Conservation (phyloP, 768 basidiomycete species). For the Clavulina sp. region DNA sequence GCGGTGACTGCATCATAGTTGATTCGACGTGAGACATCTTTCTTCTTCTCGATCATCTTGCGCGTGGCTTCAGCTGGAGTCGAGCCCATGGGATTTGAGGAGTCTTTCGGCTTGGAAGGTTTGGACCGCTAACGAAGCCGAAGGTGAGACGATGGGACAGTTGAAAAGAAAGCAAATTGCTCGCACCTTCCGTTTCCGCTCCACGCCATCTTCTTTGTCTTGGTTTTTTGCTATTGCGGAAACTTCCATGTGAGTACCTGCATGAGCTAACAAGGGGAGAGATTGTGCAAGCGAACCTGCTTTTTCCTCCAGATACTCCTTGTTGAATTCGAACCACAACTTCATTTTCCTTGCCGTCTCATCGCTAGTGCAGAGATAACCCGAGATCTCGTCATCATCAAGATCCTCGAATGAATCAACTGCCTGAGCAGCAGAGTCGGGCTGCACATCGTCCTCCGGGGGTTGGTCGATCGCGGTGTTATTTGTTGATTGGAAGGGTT, state of each 20-base stretch:
- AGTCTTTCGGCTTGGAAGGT: constrained; percentile 53
- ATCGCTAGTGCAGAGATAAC: constrained; percentile 51
- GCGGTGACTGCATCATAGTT: constrained; percentile 82
- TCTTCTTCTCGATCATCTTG: constrained; percentile 58
- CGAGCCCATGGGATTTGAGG: constrained; percentile 46
- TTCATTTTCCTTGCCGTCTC: constrained; percentile 78
- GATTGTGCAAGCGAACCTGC: constrained; percentile 35
- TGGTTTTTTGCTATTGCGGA: constrained; percentile 46
- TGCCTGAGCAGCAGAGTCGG: background rate
- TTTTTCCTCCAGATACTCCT: constrained; percentile 74
- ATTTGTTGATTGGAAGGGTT: background rate
- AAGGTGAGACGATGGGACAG: background rate
- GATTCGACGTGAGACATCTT: constrained; percentile 69
- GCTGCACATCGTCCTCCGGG: background rate
- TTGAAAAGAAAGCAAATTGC: background rate
- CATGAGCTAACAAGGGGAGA: background rate
- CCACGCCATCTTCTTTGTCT: constrained; percentile 22
- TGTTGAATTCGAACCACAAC: constrained; percentile 87
- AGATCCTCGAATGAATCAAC: constrained; percentile 19
- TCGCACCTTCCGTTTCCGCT: constrained; percentile 62
- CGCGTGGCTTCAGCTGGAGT: constrained; percentile 64
- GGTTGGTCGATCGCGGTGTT: background rate
- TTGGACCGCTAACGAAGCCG: constrained; percentile 44
- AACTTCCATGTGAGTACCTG: background rate
- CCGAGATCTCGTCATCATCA: constrained; percentile 83